phyloP scores from a whole-genome alignment of 2,329 filamentous ascomycete species.

The Pseudocercospora fijiensis region DNA sequence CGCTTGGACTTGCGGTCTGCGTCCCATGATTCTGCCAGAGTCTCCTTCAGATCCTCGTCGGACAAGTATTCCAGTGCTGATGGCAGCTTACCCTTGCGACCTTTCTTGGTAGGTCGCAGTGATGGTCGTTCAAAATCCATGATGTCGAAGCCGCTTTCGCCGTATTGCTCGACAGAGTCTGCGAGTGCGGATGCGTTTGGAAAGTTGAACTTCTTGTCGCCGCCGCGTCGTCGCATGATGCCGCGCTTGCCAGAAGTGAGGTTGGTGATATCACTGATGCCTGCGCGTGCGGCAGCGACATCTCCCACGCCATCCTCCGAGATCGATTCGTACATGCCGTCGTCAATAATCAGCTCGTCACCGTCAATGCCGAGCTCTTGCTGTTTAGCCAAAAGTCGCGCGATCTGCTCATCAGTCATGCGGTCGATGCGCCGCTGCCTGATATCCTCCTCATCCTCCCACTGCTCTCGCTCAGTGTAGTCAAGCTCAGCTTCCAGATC shows the following conservation, averaged over 20 bases:
- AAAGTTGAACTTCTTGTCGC: constrained; percentile 43
- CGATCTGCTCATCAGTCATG: constrained; percentile 62
- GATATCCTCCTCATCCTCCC: constrained; percentile 46
- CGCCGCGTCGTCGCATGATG: constrained; percentile 22
- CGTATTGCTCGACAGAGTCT: constrained; percentile 60
- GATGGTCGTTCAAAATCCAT: constrained; percentile 79
- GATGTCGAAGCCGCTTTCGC: constrained; percentile 74
- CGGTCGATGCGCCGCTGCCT: constrained; percentile 41
- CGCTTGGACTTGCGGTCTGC: constrained; percentile 49
- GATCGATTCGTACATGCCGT: constrained; percentile 33
- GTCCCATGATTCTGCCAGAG: constrained; percentile 44
- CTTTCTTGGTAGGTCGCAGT: constrained; percentile 64
- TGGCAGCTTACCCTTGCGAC: constrained; percentile 50
- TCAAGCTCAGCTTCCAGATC: constrained; percentile 39
- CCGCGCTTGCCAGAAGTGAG: constrained; percentile 26
- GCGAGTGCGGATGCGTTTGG: constrained; percentile 57
- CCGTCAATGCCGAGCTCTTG: constrained; percentile 62
- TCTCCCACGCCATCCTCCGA: constrained; percentile 33
- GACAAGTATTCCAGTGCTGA: constrained; percentile 42
- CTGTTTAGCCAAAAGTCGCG: constrained; percentile 60
- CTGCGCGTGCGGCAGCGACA: constrained; percentile 34
- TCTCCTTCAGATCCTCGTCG: constrained; percentile 46
- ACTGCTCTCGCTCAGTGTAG: constrained; percentile 37
- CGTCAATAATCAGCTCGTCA: constrained; percentile 58
- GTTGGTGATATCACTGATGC: constrained; percentile 33